Percentiles rank a stretch among this genome's conserved stretches.
phyloP scores from a whole-genome alignment of 2,329 filamentous ascomycete species.

The Botryotinia narcissicola region DNA sequence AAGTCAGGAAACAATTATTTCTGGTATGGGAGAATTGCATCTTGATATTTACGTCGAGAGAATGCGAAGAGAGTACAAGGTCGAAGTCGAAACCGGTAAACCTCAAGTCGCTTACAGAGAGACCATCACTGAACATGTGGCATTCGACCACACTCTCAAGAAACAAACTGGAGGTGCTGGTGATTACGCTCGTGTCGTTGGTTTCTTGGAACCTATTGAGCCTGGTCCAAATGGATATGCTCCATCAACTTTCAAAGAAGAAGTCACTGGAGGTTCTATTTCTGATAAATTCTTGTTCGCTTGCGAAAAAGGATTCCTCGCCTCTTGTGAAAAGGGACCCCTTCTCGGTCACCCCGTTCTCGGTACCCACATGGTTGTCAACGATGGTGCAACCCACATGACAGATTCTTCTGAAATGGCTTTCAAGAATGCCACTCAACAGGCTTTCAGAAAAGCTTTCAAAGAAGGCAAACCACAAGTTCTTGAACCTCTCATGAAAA shows the following conservation, averaged over 20 bases:
- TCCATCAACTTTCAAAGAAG: constrained; percentile 80
- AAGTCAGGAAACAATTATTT: constrained; percentile 95
- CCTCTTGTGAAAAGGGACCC: constrained; percentile 80
- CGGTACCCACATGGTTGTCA: constrained; percentile 85
- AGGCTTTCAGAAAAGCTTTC: constrained; percentile 96
- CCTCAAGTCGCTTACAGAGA: constrained; percentile 97
- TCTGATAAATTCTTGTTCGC: constrained; percentile 94
- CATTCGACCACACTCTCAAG: constrained; percentile 91
- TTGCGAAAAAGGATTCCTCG: constrained; percentile 91
- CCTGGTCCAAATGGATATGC: constrained; percentile 46
- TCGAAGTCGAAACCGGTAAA: constrained; percentile 92
- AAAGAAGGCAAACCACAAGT: constrained; percentile 75
- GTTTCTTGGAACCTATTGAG: constrained; percentile 82
- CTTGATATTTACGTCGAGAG: constrained; percentile 97
- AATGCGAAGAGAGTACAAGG: constrained; percentile 93
- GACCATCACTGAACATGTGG: constrained; percentile 75
- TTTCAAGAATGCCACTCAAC: constrained; percentile 91
- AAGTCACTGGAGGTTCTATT: constrained; percentile 85
- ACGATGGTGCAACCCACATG: constrained; percentile 94
- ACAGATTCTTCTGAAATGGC: constrained; percentile 97
- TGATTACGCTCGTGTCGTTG: constrained; percentile 90
- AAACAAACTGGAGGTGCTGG: constrained; percentile 95
- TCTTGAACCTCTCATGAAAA: constrained; percentile 97
- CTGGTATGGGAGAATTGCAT: constrained; percentile 96
- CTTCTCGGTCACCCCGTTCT: constrained; percentile 91